phyloP scores from a whole-genome alignment of 176 grass and related monocot species.

The Aegilops sharonensis region DNA sequence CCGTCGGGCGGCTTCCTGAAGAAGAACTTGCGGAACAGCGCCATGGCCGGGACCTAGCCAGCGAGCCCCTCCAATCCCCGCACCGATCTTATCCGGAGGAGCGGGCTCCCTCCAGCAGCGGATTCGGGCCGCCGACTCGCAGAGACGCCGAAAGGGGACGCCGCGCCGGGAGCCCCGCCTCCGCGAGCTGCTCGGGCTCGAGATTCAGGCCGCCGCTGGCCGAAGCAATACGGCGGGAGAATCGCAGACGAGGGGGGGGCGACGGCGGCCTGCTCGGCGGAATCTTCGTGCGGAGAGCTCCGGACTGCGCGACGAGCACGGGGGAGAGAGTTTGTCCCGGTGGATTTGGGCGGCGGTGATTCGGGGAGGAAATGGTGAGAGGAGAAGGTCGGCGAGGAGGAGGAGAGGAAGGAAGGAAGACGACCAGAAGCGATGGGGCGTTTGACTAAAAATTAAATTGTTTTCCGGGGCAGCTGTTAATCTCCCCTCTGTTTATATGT shows the following conservation, averaged over 20 bases:
- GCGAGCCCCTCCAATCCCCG: constrained; percentile 17
- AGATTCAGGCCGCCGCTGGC: constrained; percentile 10
- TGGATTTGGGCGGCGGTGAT: background rate
- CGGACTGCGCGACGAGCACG: background rate
- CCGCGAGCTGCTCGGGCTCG: background rate
- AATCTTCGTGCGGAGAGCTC: constrained; percentile 7
- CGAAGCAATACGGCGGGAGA: background rate
- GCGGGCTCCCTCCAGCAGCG: background rate
- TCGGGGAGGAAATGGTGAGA: constrained; percentile 5
- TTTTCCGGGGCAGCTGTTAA: constrained; percentile 22
- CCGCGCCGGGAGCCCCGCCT: background rate
- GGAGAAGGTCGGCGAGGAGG: constrained; percentile 5
- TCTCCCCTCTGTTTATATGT: background rate
- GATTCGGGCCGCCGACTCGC: background rate
- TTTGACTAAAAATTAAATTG: constrained; percentile 44
- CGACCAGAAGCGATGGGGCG: constrained; percentile 23
- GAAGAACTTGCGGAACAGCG: constrained; percentile 68
- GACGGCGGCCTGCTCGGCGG: background rate
- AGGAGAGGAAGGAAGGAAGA: background rate
- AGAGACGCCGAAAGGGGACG: no score
- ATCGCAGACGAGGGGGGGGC: background rate
- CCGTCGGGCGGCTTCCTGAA: constrained; percentile 90
- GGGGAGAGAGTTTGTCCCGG: background rate
- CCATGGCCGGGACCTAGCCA: constrained; percentile 35
- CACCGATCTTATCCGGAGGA: background rate